phyloP scores from a whole-genome alignment of 1,284 basidiomycete genomes.

The Cerioporus squamosus region DNA sequence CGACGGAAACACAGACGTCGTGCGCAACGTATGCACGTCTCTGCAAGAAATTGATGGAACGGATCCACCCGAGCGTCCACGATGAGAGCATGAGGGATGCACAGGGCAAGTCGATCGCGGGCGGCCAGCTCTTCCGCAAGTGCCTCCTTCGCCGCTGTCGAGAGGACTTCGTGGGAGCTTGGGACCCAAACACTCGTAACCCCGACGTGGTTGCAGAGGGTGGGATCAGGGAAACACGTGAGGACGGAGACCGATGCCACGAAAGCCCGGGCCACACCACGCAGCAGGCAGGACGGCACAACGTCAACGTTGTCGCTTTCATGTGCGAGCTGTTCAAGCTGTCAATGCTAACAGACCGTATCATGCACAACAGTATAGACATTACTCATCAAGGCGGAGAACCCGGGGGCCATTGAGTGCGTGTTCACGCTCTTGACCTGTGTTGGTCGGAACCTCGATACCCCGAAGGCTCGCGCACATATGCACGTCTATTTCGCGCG shows the following conservation, averaged over 20 bases:
- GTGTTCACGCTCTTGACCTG: conserved; percentile 91
- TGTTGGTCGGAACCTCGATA: conserved; percentile 84
- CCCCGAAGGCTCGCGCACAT: conserved; percentile 78
- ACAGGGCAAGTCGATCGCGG: conserved; percentile 84
- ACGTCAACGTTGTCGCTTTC: conserved; percentile 76
- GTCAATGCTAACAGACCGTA: conserved; percentile 48
- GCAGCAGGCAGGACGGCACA: no score
- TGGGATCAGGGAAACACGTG: no score
- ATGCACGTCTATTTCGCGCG: conserved; percentile 94
- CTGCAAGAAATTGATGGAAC: conserved; percentile 61
- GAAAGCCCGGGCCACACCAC: no score
- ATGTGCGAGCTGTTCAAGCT: conserved; percentile 98
- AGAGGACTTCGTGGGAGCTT: conserved; percentile 35
- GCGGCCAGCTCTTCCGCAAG: conserved; percentile 86
- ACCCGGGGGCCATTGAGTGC: conserved; percentile 95
- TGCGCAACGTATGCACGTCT: conserved; percentile 16
- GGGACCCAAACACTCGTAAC: conserved; percentile 46
- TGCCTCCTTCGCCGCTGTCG: conserved; percentile 71
- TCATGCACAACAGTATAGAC: conserved; percentile 96
- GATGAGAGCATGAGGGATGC: conserved; percentile 80
- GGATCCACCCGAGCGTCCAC: conserved; percentile 82
- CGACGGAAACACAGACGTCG: conserved; percentile 51
- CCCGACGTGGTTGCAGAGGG: conserved; percentile 62
- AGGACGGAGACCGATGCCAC: no score
- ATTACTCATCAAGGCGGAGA: conserved; percentile 87